Percentiles rank a stretch among this genome's conserved stretches.
phyloP scores from a whole-genome alignment of 306 rosid species.

The Acacia confusa region DNA sequence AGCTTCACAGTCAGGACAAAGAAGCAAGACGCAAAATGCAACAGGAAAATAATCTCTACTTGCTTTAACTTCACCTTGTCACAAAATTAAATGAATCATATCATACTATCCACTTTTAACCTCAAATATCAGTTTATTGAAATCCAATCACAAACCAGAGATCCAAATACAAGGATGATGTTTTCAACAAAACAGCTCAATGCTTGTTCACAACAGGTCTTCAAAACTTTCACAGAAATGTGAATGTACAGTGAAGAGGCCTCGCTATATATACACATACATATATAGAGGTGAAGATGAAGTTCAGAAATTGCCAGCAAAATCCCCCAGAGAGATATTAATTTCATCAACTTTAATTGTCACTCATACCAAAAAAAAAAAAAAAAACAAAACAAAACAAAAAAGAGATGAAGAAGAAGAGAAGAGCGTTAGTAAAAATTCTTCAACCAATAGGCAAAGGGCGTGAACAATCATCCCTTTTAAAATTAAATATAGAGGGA shows the following conservation, averaged over 20 bases:
- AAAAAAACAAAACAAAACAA: no score
- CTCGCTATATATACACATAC: neutral
- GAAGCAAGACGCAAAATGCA: neutral
- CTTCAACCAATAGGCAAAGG: neutral
- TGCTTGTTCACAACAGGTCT: no score
- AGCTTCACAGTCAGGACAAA: neutral
- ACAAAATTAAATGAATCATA: constrained; percentile 4
- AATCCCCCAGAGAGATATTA: neutral
- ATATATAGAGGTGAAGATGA: constrained; percentile 2
- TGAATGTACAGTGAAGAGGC: neutral
- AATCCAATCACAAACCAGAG: neutral
- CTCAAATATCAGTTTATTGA: neutral
- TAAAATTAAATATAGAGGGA: neutral
- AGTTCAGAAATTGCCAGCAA: neutral
- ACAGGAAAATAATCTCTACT: neutral
- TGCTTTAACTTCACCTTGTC: constrained; percentile 3
- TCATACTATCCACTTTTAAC: neutral
- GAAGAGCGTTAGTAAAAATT: neutral
- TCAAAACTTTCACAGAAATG: neutral
- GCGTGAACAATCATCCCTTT: neutral
- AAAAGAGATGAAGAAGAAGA: no score
- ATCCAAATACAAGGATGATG: neutral
- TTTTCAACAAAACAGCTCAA: neutral
- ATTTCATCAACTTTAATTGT: neutral
- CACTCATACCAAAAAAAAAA: neutral